Evolutionary conservation across 257 asterid species (phyloP).

Genomic region (Penstemon newberryi): DNA sequence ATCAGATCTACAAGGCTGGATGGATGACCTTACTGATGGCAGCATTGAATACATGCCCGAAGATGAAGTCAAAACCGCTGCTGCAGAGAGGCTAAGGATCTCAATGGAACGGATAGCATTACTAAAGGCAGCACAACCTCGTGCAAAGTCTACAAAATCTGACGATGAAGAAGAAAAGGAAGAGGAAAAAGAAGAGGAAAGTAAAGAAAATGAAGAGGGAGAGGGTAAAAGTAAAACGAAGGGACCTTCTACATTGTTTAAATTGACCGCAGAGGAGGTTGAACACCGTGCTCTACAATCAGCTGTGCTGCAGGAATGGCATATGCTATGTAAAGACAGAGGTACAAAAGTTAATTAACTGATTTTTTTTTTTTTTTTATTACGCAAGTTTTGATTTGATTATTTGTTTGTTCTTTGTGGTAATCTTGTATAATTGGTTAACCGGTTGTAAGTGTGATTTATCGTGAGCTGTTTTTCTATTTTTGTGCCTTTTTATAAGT

Average conservation of each 20-base stretch:
- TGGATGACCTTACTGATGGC: constrained; percentile 88
- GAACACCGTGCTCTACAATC: constrained; percentile 88
- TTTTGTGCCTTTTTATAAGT: neutral
- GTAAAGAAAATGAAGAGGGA: constrained; percentile 39
- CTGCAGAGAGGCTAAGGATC: constrained; percentile 68
- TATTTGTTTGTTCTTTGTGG: neutral
- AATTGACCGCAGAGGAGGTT: constrained; percentile 73
- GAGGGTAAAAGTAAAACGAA: constrained; percentile 48
- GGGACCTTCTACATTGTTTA: constrained; percentile 63
- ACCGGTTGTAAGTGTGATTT: neutral
- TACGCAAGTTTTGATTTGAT: neutral
- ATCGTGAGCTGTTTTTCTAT: neutral
- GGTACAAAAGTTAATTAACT: constrained; percentile 47
- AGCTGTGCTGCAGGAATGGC: constrained; percentile 87
- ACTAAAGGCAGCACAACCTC: constrained; percentile 81
- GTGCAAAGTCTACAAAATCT: constrained; percentile 50
- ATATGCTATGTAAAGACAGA: constrained; percentile 72
- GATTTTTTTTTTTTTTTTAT: neutral
- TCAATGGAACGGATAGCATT: constrained; percentile 86
- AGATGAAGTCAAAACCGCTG: constrained; percentile 84
- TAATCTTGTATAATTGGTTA: neutral
- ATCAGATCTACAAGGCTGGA: constrained; percentile 84
- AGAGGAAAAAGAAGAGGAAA: constrained; percentile 39
- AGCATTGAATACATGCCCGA: constrained; percentile 85
- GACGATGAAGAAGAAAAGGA: constrained; percentile 47